Evolutionary conservation across 148 eudicot genomes (phyloP).

Genomic region (Linanthus parryae): DNA sequence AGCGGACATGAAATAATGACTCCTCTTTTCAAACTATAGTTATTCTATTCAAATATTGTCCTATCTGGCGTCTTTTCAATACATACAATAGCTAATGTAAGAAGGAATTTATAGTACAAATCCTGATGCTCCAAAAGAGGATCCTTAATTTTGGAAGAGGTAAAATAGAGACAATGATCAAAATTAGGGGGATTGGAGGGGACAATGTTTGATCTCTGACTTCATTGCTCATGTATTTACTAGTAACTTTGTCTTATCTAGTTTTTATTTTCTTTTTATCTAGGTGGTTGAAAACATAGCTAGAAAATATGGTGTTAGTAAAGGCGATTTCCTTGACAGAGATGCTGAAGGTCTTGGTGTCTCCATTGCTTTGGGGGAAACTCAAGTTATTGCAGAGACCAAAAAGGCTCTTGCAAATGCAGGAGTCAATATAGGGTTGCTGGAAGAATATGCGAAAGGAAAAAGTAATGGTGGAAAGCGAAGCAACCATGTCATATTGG

Average conservation of each 20-base stretch:
- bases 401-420: slow-evolving; percentile 81
- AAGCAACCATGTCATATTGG: slow-evolving; percentile 84
- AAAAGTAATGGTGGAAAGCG: slow-evolving; percentile 50
- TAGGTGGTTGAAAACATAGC: slow-evolving; percentile 91
- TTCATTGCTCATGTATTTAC: not conserved
- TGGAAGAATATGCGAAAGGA: slow-evolving; percentile 67
- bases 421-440: slow-evolving; percentile 66
- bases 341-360: slow-evolving; percentile 92
- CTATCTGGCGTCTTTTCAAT: too few species aligned
- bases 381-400: slow-evolving; percentile 88
- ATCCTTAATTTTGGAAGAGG: too few species aligned
- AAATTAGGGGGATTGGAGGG: too few species aligned
- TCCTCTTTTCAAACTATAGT: too few species aligned
- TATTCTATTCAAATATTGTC: too few species aligned
- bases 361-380: slow-evolving; percentile 86
- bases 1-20: too few species aligned
- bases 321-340: slow-evolving; percentile 72
- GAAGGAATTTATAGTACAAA: too few species aligned
- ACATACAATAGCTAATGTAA: too few species aligned
- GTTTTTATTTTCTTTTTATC: slow-evolving; percentile 9
- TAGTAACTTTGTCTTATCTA: not conserved
- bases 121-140: too few species aligned
- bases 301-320: slow-evolving; percentile 75
- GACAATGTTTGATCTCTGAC: too few species aligned
- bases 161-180: too few species aligned